Base-by-base conservation (phyloP, 352 stramenopile genomes). In the Phytophthora hybrid region DNA sequence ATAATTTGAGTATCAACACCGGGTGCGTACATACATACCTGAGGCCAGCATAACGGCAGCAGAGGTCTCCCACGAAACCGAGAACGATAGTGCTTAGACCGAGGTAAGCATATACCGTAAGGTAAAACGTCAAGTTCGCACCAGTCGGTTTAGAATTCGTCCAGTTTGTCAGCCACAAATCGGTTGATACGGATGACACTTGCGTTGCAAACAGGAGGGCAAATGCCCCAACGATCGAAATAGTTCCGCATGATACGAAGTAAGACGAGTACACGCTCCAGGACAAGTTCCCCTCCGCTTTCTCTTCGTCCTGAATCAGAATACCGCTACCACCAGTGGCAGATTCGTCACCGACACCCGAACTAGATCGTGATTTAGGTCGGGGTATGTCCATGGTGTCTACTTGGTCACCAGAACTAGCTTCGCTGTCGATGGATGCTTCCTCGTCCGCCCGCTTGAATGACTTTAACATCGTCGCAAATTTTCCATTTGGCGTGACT, bases 91-190 rank as follows among this genome's bases (percentile, higher is more conserved):
- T 87, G 34, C 62, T 77, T 26, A 89, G 19, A 59, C 78, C 83
- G 21, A 93, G 68, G 44, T 90, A 90, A 23, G 78, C 83, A 61
- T 92, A 92, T 1, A 91, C 70, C 0, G 69, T 67, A 18, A 93
- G 67, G 16, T 88, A 91, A 47, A 88, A 84, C 8, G 63, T 73
- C 14, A 90, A 66, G 37, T 80, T 68, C 1, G 59, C 47, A 6
- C 59, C 61, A 26, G 71, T 70, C 3, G 71, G 59, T 11, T 67
- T 66, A 16, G 76, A 60, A 34, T 66, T 77, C 0, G 83, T 91
- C 85, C 87, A 94, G 31, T 79, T 75, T 5, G 79, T 87, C 37
- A 94, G 63, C 87, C 87, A 94, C 23, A 94, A 72, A 71, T 92
- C 85, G 4, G 76, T 92, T 23, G 87, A 81, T 32, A 94, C 70